Conservation (phyloP, 257 asterid species). For the Scutellaria galericulata region DNA sequence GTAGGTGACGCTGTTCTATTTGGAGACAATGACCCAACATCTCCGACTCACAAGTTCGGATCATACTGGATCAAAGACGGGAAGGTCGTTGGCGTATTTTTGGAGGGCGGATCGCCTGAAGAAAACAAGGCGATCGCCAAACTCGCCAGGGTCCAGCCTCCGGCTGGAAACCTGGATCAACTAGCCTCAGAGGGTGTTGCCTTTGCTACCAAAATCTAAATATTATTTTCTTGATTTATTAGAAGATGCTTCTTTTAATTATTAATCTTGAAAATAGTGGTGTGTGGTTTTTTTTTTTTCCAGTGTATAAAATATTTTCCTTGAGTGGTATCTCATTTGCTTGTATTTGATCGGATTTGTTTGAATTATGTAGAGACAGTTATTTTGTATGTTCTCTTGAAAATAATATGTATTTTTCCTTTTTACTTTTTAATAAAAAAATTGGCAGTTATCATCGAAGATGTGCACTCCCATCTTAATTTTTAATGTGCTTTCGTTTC, state of each 20-base stretch:
- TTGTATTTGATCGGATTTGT: not conserved
- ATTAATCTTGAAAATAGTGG: not conserved
- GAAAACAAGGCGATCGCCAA: slow-evolving; percentile 88
- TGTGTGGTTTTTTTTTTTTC: not conserved
- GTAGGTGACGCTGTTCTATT: slow-evolving; percentile 77
- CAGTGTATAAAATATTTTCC: not conserved
- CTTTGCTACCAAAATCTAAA: slow-evolving; percentile 72
- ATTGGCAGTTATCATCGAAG: too few species aligned
- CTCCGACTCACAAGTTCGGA: slow-evolving; percentile 84
- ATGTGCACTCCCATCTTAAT: too few species aligned
- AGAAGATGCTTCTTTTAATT: not conserved
- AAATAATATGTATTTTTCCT: not conserved
- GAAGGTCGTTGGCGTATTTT: slow-evolving; percentile 77
- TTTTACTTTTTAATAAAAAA: too few species aligned
- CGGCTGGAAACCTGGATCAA: slow-evolving; percentile 58
- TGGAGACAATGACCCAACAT: slow-evolving; percentile 72
- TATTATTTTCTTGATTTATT: not conserved
- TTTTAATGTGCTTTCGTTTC: too few species aligned
- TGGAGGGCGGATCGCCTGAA: slow-evolving; percentile 87
- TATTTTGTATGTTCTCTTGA: not conserved
- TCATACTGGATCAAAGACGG: slow-evolving; percentile 89
- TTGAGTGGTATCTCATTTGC: not conserved
- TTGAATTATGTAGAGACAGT: not conserved
- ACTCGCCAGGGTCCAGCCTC: slow-evolving; percentile 80
- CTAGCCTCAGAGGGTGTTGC: slow-evolving; percentile 71